phyloP scores from a whole-genome alignment of 1,284 basidiomycete genomes.

The Ganoderma sinense region DNA sequence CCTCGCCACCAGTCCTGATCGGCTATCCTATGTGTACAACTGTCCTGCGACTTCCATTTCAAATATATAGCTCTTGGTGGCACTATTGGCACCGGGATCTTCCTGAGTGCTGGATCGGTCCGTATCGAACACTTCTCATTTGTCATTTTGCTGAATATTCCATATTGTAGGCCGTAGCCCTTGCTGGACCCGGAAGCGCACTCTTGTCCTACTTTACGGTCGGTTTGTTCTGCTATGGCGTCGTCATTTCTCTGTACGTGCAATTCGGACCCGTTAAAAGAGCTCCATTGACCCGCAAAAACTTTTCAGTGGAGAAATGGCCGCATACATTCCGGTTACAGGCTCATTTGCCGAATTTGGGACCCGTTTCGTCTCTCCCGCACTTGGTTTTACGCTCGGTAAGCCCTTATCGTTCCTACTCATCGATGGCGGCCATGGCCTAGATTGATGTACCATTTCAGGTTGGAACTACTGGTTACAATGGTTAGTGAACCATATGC shows the following conservation, averaged over 20 bases:
- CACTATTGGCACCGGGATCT: slow-evolving; percentile 61
- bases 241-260: slow-evolving; percentile 56
- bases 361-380: slow-evolving; percentile 38
- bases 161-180: slow-evolving; percentile 43
- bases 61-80: slow-evolving; percentile 48
- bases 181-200: slow-evolving; percentile 58
- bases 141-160: neutral
- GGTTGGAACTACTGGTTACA: slow-evolving; percentile 65
- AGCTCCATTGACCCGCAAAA: neutral
- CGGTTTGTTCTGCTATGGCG: slow-evolving; percentile 60
- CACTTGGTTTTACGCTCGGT: slow-evolving; percentile 42
- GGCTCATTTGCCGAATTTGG: slow-evolving; percentile 61
- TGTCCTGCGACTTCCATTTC: slow-evolving; percentile 2
- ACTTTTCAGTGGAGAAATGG: slow-evolving; percentile 58
- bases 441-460: slow-evolving; percentile 24
- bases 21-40: neutral
- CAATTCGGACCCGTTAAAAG: neutral
- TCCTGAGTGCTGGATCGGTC: slow-evolving; percentile 59
- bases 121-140: slow-evolving; percentile 19
- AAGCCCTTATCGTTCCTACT: neutral
- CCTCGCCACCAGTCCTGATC: neutral
- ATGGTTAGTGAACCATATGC: slow-evolving; percentile 44
- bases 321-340: slow-evolving; percentile 57
- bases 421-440: neutral
- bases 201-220: slow-evolving; percentile 58